Evolutionary conservation across 1,284 basidiomycete genomes (phyloP), one percentile per base, ranked within the genome.

Genomic region (Sporisorium iseilematis-ciliati): DNA sequence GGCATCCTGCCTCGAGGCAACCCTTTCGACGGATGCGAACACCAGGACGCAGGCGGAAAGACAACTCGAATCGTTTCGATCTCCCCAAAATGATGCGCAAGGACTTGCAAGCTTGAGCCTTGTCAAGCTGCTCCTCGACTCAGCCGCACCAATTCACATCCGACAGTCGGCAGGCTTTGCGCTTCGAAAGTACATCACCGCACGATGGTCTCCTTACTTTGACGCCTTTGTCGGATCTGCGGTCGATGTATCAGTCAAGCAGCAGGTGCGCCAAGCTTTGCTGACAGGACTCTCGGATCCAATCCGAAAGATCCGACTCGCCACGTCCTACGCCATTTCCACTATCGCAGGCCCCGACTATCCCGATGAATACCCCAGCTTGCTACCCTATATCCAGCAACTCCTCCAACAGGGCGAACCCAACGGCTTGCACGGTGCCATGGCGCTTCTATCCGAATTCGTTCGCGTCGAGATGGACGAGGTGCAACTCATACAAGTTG

Each of bases 381-480:
- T 84, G 11, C 69, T 84, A 2, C 77, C 80, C 4, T 57, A 58
- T 41, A 51, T 84, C 38, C 69, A 76, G 16, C 55, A 62, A 38
- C 61, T 78, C 11, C 70, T 84, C 11, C 51, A 75, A 33, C 72
- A 67, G 12, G 62, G 56, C n/a, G 57, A 69, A 16, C 38, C 57
- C 8, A 63, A 73, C 38, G 61, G 65, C 26, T 53, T 80, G 31
- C 79, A 83, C 42, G 82, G 83, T 26, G 80, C 82, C 23, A 68
- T 84, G 64, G 67, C 70, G 20, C 79, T 84, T 49, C 63, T 84
- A 25, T 67, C 73, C 33, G 83, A 84, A 18, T 82, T 83, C 51
- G 80, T 82, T 18, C 61, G 74, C n/a, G 72, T 65, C 31, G 82
- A 83, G 49, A 75, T 84, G 70, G 83, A 84, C 62, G 83, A 84